These are phyloP conservation scores for Talaromyces sp. DNA, from an alignment of 2,329 filamentous ascomycete genomes.

Conservation along the genomic window DNA sequence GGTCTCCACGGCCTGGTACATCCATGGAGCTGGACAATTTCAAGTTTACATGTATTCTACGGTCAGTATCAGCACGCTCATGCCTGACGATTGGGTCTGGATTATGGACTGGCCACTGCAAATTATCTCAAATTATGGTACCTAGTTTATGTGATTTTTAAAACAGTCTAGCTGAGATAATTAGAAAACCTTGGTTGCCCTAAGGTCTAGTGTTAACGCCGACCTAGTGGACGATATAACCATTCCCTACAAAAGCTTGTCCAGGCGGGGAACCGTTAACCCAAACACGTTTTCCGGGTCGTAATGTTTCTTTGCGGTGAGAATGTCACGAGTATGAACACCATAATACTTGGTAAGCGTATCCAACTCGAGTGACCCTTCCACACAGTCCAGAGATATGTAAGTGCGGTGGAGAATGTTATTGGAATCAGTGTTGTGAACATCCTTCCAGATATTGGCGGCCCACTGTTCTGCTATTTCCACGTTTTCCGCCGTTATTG, in stretches of 20 bases:
- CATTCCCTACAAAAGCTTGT: background rate
- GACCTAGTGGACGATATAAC: no score
- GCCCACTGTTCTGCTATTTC: conserved; percentile 22
- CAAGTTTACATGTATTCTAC: background rate
- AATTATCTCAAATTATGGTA: background rate
- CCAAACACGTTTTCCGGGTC: conserved; percentile 33
- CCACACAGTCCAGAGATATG: conserved; percentile 20
- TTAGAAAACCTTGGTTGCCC: no score
- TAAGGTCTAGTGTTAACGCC: no score
- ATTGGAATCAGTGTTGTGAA: background rate
- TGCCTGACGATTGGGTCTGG: conserved; percentile 2
- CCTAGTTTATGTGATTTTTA: background rate
- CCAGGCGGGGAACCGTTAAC: conserved; percentile 4
- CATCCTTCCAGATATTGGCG: conserved; percentile 22
- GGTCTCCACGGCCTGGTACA: conserved; percentile 5
- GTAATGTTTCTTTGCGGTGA: conserved; percentile 27
- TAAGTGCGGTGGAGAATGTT: conserved; percentile 14
- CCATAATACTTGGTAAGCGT: conserved; percentile 9
- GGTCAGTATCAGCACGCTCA: background rate
- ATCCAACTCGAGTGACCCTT: conserved; percentile 18
- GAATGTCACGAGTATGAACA: conserved; percentile 22
- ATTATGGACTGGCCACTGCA: conserved; percentile 7
- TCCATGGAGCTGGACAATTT: conserved; percentile 5
- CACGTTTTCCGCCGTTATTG: conserved; percentile 18
- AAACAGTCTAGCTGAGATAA: no score